A percentile compares a stretch with the other conserved stretches of the same genome.
Evolutionary conservation across 257 asterid species (phyloP).

Genomic region (Fraxinus cuspidata): DNA sequence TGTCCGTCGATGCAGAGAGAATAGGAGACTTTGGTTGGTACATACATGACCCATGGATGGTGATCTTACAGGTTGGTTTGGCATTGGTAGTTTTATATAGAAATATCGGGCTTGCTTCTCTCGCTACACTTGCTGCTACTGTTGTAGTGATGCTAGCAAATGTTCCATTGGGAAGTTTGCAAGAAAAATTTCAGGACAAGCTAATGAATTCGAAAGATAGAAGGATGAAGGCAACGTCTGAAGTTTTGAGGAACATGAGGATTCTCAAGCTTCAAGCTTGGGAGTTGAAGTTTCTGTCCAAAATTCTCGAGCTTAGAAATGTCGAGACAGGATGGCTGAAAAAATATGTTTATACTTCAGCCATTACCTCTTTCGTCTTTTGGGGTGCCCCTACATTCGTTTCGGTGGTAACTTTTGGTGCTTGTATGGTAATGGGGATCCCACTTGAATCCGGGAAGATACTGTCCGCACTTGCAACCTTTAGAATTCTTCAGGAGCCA

Average conservation of each 20-base stretch:
- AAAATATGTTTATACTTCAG: slow-evolving; percentile 56
- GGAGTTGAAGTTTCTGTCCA: slow-evolving; percentile 82
- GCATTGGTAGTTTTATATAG: slow-evolving; percentile 66
- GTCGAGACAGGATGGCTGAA: slow-evolving; percentile 73
- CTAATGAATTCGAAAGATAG: slow-evolving; percentile 79
- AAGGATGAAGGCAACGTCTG: slow-evolving; percentile 91
- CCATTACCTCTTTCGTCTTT: slow-evolving; percentile 54
- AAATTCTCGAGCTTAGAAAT: slow-evolving; percentile 55
- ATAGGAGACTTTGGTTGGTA: slow-evolving; percentile 83
- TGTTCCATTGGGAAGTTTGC: slow-evolving; percentile 63
- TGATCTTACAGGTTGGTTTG: slow-evolving; percentile 55
- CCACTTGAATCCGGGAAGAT: slow-evolving; percentile 90
- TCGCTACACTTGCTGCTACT: slow-evolving; percentile 63
- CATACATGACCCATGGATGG: slow-evolving; percentile 87
- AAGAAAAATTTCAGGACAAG: slow-evolving; percentile 67
- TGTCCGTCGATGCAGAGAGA: slow-evolving; percentile 89
- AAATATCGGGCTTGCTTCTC: slow-evolving; percentile 74
- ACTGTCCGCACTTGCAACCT: slow-evolving; percentile 84
- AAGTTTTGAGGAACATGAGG: slow-evolving; percentile 89
- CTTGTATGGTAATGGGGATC: slow-evolving; percentile 73
- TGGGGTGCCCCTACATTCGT: slow-evolving; percentile 85
- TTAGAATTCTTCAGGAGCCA: slow-evolving; percentile 86
- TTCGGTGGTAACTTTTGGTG: slow-evolving; percentile 70
- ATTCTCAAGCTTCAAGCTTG: slow-evolving; percentile 93
- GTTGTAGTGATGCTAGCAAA: slow-evolving; percentile 71